These are phyloP conservation scores for Penicillium sp. DNA, from an alignment of 2,329 filamentous ascomycete genomes.

Conservation along the genomic window DNA sequence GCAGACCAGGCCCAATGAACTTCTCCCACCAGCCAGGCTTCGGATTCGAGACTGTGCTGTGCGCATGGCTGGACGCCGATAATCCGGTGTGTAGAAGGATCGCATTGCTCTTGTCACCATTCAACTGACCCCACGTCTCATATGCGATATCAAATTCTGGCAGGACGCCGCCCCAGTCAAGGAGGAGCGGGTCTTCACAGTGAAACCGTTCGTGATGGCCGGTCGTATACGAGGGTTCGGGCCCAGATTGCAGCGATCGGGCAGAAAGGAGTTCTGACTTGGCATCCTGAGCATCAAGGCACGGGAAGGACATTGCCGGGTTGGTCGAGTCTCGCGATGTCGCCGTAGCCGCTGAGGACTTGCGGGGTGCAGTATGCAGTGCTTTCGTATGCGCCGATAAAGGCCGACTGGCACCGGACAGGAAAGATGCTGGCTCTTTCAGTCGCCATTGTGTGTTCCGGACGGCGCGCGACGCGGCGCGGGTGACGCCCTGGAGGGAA, in stretches of 20 bases:
- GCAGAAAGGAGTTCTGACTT: slow-evolving; percentile 73
- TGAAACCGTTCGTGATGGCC: slow-evolving; percentile 80
- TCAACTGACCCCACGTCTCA: slow-evolving; percentile 85
- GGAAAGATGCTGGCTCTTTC: slow-evolving; percentile 3
- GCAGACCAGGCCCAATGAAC: slow-evolving; percentile 86
- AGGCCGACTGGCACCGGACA: slow-evolving; percentile 16
- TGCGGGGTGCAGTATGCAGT: slow-evolving; percentile 25
- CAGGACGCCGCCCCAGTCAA: slow-evolving; percentile 95
- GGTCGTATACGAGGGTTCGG: slow-evolving; percentile 91
- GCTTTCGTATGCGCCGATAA: slow-evolving; percentile 24
- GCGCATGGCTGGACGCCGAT: slow-evolving; percentile 95
- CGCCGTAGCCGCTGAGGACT: slow-evolving; percentile 21
- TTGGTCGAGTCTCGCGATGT: slow-evolving; percentile 59
- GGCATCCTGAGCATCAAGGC: slow-evolving; percentile 79
- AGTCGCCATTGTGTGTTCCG: slow-evolving; percentile 21
- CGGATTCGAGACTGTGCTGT: slow-evolving; percentile 82
- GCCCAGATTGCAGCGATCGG: slow-evolving; percentile 70
- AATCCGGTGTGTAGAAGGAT: slow-evolving; percentile 92
- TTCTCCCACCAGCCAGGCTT: slow-evolving; percentile 98
- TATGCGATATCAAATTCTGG: slow-evolving; percentile 87
- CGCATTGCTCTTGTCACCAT: slow-evolving; percentile 78
- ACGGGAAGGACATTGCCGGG: slow-evolving; percentile 85
- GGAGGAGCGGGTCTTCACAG: slow-evolving; percentile 71
- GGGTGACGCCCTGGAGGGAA: slow-evolving; percentile 22
- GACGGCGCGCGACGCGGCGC: slow-evolving; percentile 22